Evolutionary conservation across 495 filamentous ascomycete genomes (phyloP), one percentile per base, ranked within the genome.

Genomic region (Tricharina praecox): DNA sequence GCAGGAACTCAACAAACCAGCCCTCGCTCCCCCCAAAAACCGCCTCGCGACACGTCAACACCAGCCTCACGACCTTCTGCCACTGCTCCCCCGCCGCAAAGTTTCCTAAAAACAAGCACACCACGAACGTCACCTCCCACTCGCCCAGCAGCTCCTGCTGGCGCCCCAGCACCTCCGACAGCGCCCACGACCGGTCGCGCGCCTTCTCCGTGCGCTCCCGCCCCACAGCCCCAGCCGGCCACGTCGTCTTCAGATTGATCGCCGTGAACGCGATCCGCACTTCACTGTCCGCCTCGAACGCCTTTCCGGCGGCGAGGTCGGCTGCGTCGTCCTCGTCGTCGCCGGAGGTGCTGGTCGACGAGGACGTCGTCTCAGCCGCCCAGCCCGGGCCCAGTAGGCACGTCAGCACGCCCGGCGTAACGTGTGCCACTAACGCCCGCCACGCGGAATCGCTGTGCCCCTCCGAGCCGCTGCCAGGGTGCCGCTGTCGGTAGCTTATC

Each of bases 31-130:
- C 65, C 18, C 24, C 36, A 21, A 66, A 54, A 3, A 79, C 70
- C 0, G 86, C 34, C 19, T 37, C n/a, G 5, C 45, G 13, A 23
- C 77, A 34, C 47, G 51, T 86, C 41, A 95, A 67, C 1, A 85
- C 63, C 25, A 93, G 65, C 28, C 69, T 69, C 4, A 87, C 63
- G 23, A 92, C 56, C 50, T 82, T 68, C 63, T 81, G 82, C 87
- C 87, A 97, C 52, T 94, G 85, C 54, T 87, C 79, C 20, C 87
- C 68, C 58, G 83, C 93, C 0, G 85, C 85, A 52, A 77, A 73
- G 59, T 92, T 95, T 61, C 80, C 80, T 35, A 95, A 68, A 20
- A 79, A 81, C 49, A 85, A 67, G 9, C 84, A 78, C 59, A 80
- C 82, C 3, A 95, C 55, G 63, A 90, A 95, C 28, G 76, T 71